Conservation (phyloP, 441 rosid species). For the Pelargonium myrrhifolium region DNA sequence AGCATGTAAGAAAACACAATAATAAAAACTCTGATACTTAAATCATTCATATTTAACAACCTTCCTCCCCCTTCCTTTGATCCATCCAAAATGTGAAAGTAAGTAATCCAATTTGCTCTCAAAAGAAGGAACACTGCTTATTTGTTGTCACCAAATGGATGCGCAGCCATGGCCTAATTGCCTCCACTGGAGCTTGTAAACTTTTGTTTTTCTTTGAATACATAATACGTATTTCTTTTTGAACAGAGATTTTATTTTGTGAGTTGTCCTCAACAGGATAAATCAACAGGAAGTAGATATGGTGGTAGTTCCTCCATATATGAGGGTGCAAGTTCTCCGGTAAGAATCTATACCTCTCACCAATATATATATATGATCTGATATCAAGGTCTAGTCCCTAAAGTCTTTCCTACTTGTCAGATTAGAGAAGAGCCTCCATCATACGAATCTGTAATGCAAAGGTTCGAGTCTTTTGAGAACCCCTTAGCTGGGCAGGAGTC, state of each 20-base stretch:
- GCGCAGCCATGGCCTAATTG: not conserved
- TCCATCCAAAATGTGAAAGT: not conserved
- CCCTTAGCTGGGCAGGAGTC: conserved; percentile 57
- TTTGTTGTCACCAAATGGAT: not conserved
- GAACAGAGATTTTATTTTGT: not conserved
- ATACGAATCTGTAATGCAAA: conserved; percentile 52
- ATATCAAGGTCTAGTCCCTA: conserved; percentile 20
- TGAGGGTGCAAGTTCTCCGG: conserved; percentile 71
- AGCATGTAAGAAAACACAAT: not conserved
- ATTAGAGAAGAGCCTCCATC: conserved; percentile 94
- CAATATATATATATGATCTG: conserved; percentile 1
- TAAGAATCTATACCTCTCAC: conserved; percentile 27
- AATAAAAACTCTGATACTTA: not conserved
- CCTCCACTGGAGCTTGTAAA: not conserved
- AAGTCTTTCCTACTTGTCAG: conserved; percentile 27
- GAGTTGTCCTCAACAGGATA: conserved; percentile 43
- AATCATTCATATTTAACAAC: too few species aligned
- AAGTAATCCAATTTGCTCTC: not conserved
- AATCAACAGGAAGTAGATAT: conserved; percentile 46
- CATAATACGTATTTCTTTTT: not conserved
- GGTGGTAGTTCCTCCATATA: conserved; percentile 27
- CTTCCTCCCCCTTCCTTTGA: not conserved
- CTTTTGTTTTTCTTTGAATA: not conserved
- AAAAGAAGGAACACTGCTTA: not conserved
- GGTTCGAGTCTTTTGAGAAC: conserved; percentile 68